phyloP scores from a whole-genome alignment of 1,139 yeast genomes.

The Meyerozyma elateridarum region DNA sequence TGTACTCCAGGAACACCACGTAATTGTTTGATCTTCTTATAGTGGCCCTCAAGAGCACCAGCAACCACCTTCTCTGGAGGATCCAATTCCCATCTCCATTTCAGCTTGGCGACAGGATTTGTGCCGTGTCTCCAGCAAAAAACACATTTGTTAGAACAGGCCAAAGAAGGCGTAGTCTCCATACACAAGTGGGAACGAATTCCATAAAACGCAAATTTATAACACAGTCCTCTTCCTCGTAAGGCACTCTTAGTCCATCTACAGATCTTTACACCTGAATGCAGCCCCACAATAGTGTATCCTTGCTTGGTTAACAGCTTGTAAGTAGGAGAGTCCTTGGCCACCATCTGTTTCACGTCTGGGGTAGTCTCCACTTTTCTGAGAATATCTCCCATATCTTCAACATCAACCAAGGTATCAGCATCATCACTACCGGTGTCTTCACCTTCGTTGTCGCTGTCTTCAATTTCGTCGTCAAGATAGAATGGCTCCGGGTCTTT shows the following conservation, averaged over 20 bases:
- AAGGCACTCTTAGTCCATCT: conserved; percentile 95
- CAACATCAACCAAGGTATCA: conserved; percentile 65
- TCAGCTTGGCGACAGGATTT: conserved; percentile 88
- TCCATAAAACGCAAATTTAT: conserved; percentile 88
- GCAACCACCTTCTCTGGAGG: conserved; percentile 78
- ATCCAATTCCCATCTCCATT: conserved; percentile 94
- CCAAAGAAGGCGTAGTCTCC: conserved; percentile 93
- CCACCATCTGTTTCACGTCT: conserved; percentile 79
- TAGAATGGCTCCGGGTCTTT: conserved; percentile 64
- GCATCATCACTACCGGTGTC: conserved; percentile 42
- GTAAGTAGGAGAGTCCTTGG: conserved; percentile 83
- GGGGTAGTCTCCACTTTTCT: conserved; percentile 25
- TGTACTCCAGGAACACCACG: conserved; percentile 94
- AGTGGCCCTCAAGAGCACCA: conserved; percentile 87
- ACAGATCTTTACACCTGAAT: conserved; percentile 92
- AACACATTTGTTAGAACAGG: conserved; percentile 93
- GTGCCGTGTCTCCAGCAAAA: conserved; percentile 98
- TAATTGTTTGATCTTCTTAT: conserved; percentile 88
- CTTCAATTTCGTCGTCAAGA: conserved; percentile 28
- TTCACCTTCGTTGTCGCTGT: conserved; percentile 40
- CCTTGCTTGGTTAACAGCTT: conserved; percentile 90
- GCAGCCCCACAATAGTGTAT: conserved; percentile 88
- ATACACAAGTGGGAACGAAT: conserved; percentile 86
- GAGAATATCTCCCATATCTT: conserved; percentile 72
- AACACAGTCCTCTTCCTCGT: conserved; percentile 92